Evolutionary conservation across 2,329 filamentous ascomycete species (phyloP).

Genomic region (Fusarium bulbicola): DNA sequence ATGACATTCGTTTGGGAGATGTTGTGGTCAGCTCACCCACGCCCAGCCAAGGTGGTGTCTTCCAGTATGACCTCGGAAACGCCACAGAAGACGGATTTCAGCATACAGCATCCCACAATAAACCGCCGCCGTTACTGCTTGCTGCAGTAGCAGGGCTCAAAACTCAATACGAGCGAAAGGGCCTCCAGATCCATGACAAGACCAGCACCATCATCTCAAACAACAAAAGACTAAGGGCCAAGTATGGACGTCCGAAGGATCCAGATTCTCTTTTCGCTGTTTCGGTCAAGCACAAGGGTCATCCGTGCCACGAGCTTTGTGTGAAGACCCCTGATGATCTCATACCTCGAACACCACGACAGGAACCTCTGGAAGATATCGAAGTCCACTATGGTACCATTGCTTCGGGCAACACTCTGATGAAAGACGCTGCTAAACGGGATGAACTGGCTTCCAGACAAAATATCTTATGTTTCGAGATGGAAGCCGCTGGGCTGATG

Average conservation of each 20-base stretch:
- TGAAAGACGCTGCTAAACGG: fast-evolving
- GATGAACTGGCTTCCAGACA: not conserved
- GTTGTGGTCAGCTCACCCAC: not conserved
- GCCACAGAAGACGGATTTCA: not conserved
- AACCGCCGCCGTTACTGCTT: fast-evolving
- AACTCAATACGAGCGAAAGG: fast-evolving
- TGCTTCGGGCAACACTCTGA: not conserved
- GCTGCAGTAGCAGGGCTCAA: not conserved
- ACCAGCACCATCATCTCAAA: fast-evolving
- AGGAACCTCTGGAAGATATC: not conserved
- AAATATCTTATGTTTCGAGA: not conserved
- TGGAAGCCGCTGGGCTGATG: not conserved
- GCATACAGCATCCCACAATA: fast-evolving
- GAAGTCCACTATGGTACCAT: not conserved
- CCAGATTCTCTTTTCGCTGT: fast-evolving
- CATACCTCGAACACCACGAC: fast-evolving
- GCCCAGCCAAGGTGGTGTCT: fast-evolving
- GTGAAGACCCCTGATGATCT: fast-evolving
- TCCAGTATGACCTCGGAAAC: not conserved
- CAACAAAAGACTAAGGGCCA: fast-evolving
- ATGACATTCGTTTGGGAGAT: not conserved
- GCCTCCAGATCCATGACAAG: not conserved
- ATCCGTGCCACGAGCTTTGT: fast-evolving
- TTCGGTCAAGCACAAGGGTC: fast-evolving
- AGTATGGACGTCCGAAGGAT: not conserved